Percentiles rank a stretch among this genome's conserved stretches.
phyloP scores from a whole-genome alignment of 2,329 filamentous ascomycete genomes.

The Epichloe gansuensis region DNA sequence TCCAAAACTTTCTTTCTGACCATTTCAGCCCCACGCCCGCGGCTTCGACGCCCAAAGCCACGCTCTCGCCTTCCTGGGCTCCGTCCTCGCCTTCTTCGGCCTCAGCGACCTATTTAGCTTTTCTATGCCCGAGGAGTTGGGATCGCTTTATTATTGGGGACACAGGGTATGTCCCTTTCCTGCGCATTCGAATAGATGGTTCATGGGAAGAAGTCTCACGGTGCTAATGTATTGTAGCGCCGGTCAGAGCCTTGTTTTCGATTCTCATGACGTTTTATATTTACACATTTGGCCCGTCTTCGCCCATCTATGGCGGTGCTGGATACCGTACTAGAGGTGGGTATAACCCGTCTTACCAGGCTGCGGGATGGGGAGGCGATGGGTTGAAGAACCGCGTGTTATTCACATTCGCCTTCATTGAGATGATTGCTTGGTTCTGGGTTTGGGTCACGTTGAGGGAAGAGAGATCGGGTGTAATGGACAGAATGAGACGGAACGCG shows the following conservation, averaged over 20 bases:
- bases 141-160: constrained; percentile 51
- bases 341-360: constrained; percentile 21
- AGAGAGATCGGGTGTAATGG: constrained; percentile 37
- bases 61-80: constrained; percentile 61
- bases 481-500: constrained; percentile 22
- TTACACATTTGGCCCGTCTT: constrained; percentile 45
- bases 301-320: constrained; percentile 31
- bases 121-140: constrained; percentile 55
- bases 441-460: constrained; percentile 59
- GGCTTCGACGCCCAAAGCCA: constrained; percentile 58
- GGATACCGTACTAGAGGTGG: constrained; percentile 14
- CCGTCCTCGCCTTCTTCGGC: constrained; percentile 50
- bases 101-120: constrained; percentile 54
- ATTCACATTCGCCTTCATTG: constrained; percentile 75
- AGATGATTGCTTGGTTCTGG: constrained; percentile 83
- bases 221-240: constrained; percentile 28
- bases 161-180: constrained; percentile 45
- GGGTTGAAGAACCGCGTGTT: constrained; percentile 72
- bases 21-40: constrained; percentile 46
- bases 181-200: too few relatives aligned
- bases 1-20: not conserved
- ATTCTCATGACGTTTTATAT: constrained; percentile 51
- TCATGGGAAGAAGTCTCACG: too few relatives aligned
- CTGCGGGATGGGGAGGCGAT: constrained; percentile 42
- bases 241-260: constrained; percentile 52